Evolutionary conservation across 345 rosid species (phyloP).

Genomic region (Heritiera fomes): DNA sequence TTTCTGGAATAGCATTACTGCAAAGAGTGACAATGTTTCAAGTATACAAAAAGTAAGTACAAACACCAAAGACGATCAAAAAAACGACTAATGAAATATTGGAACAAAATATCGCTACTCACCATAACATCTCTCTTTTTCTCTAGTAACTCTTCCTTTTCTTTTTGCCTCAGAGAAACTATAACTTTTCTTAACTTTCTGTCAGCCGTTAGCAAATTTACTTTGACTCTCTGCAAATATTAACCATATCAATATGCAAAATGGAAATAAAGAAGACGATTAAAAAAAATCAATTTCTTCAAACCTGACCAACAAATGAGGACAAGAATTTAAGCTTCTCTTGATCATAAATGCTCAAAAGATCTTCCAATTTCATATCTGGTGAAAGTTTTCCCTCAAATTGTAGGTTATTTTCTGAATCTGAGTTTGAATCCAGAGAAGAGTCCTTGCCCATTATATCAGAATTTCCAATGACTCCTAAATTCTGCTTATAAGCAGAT

Average conservation of each 20-base stretch:
- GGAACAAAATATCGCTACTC: conserved; percentile 28
- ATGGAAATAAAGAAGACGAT: conserved; percentile 16
- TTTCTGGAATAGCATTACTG: conserved; percentile 1
- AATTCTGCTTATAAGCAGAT: conserved; percentile 60
- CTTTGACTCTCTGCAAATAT: conserved; percentile 66
- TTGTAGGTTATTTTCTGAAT: conserved; percentile 35
- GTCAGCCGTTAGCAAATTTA: conserved; percentile 60
- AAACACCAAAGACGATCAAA: background rate
- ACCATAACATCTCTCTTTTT: conserved; percentile 86
- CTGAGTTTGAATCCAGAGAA: conserved; percentile 37
- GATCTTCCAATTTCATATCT: conserved; percentile 84
- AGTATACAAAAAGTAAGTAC: background rate
- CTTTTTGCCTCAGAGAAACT: conserved; percentile 79
- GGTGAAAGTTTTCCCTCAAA: conserved; percentile 47
- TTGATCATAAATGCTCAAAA: conserved; percentile 72
- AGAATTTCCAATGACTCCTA: conserved; percentile 68
- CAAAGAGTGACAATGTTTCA: background rate
- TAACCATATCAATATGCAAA: conserved; percentile 9
- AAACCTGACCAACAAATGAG: conserved; percentile 89
- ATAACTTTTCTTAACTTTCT: conserved; percentile 63
- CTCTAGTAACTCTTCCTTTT: conserved; percentile 68
- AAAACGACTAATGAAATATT: conserved; percentile 4
- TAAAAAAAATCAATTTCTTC: conserved; percentile 21
- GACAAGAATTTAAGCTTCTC: conserved; percentile 84
- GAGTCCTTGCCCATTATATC: conserved; percentile 39